Base-by-base conservation (phyloP, 768 basidiomycete species). In the Mycena vulgaris region DNA sequence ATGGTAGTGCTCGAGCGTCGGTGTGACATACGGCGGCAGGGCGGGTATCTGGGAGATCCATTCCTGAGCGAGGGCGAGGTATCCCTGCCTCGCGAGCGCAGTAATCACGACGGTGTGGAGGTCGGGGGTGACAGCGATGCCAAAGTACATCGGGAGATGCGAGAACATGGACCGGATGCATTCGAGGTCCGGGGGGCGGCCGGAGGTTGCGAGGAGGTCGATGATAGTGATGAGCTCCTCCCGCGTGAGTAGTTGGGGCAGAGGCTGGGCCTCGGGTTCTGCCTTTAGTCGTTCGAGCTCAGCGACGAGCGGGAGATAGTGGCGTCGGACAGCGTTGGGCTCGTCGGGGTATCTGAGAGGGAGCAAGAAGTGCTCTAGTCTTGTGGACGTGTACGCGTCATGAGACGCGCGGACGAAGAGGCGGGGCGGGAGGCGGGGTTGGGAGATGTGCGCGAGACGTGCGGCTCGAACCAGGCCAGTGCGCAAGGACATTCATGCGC, bases 401-500 rank as follows among this genome's bases (percentile, higher is more conserved):
- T 71, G 56, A 63, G 76, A 71, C 47, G 71, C 55, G 68, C 62
- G 68, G 60, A 75, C 30, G 51, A 79, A 68, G 60, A 74, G 60
- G 69, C 74, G 8, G 21, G 59, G 58, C 6, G 64, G 60, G 17
- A 57, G 37, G 45, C 63, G 68, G 25, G 48, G 47, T 7, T 16
- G 39, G 16, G 47, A 23, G 47, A 37, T 51, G 45, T 25, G 63
- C 16, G 64, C 77, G 63, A 74, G 74, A 72, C 72, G 77, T 68
- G 79, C 74, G 63, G 82, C 77, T 77, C 82, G 83, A 71, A 80
- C 76, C 72, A 87, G 77, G 77, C 79, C 75, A 76, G 81, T 84
- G 75, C 84, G 79, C 82, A 85, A 78, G 85, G 84, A 89, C 89
- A 92, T 92, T 89, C 91, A 92, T 89, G 82, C 88, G 84, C 49